Base-by-base conservation (phyloP, 2,329 filamentous ascomycete species). In the Nothomitra cinnamomea region DNA sequence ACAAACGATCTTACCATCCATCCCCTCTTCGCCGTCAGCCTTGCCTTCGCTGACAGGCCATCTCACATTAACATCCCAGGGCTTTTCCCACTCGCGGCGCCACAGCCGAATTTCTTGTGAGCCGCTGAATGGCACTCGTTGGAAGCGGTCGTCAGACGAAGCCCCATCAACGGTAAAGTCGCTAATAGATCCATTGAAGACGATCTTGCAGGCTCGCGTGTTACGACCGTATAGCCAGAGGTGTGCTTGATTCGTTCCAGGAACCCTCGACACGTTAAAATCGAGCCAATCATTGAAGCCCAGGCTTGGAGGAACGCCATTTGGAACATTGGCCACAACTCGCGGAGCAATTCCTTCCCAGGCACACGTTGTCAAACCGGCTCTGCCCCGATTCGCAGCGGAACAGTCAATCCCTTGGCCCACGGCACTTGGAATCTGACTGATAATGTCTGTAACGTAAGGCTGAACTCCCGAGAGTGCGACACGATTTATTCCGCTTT, bases 51-150 rank as follows among this genome's bases (percentile, higher is more conserved):
- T 61, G 15, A 63, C 58, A 54, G 73, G 69, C 82, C 83, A 88
- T 54, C 77, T 72, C 1, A 92, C 74, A 60, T 85, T 79, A 17
- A 94, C 82, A 15, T 75, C 75, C 86, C 89, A 95, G 2, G 76
- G 75, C 25, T 79, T 78, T 49, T 80, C 76, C 82, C 87, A 95
- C 36, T 82, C 78, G 35, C 92, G 76, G 58, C 85, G 84, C 83
- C 89, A 95, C 10, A 96, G 74, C 55, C 83, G 77, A 53, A 95
- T 74, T 56, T 83, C 78, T 42, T 73, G 73, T 17, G 52, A 36
- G 54, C 84, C 73, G 12, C 74, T 72, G 6, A 78, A 71, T 0
- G 80, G 77, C 4, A 79, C 75, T 43, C 75, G 70, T 17, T 81
- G 77, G 64, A 87, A 87, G 45, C 83, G 77, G 62, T 85, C 78